These are phyloP conservation scores for Emergomyces orientalis DNA, from an alignment of 2,329 filamentous ascomycete species.

Conservation along the genomic window DNA sequence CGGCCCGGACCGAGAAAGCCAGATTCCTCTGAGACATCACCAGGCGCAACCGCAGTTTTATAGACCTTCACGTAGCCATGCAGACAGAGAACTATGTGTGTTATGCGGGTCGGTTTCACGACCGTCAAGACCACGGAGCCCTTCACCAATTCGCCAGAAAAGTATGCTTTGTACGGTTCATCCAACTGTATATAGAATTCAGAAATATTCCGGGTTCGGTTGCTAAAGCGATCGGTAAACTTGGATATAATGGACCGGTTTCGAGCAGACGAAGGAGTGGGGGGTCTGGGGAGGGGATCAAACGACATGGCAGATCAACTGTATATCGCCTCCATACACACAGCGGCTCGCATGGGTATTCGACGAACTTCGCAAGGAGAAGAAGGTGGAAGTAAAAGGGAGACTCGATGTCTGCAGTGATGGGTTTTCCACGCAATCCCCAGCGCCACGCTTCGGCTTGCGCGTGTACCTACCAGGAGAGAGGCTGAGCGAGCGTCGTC, in stretches of 20 bases:
- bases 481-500: neutral
- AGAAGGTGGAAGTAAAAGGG: neutral
- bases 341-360: neutral
- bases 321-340: constrained; percentile 29
- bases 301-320: constrained; percentile 34
- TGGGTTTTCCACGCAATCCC: neutral
- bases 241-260: constrained; percentile 43
- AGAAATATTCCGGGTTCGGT: constrained; percentile 46
- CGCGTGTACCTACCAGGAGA: neutral
- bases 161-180: constrained; percentile 54
- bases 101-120: constrained; percentile 51
- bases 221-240: constrained; percentile 47
- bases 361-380: no score
- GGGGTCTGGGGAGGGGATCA: constrained; percentile 27
- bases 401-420: neutral
- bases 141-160: constrained; percentile 52
- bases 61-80: constrained; percentile 58
- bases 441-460: neutral
- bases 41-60: constrained; percentile 50
- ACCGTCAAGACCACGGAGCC: constrained; percentile 53
- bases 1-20: constrained; percentile 46
- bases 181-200: constrained; percentile 55
- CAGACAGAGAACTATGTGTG: constrained; percentile 53
- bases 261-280: constrained; percentile 32
- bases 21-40: constrained; percentile 43